Evolutionary conservation across 164 flowering plant genomes (phyloP).

Genomic region (Chimonanthus salicifolius): DNA sequence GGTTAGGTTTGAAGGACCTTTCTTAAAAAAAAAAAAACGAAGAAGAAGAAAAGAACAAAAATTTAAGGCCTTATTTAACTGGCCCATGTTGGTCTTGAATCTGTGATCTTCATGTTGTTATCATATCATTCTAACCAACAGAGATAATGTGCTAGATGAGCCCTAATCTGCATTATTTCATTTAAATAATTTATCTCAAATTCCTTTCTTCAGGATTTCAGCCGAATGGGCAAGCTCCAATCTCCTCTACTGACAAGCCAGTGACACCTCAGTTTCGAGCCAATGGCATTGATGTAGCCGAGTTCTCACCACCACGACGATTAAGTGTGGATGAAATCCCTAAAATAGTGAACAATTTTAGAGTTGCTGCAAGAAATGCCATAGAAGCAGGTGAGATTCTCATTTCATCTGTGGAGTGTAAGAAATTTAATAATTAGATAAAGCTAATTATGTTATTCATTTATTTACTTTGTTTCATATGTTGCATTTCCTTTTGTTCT

Average conservation of each 20-base stretch:
- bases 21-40: too few species aligned
- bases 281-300: conserved; percentile 8
- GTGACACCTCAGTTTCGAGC: conserved; percentile 16
- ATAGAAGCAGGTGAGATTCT: conserved; percentile 26
- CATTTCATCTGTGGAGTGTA: background rate
- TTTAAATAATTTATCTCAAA: background rate
- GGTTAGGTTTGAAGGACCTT: too few species aligned
- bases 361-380: conserved; percentile 33
- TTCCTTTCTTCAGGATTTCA: conserved; percentile 13
- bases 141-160: background rate
- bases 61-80: too few species aligned
- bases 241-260: conserved; percentile 22
- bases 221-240: conserved; percentile 56
- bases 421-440: background rate
- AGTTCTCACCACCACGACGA: conserved; percentile 26
- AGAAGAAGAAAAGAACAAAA: too few species aligned
- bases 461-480: too few species aligned
- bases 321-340: conserved; percentile 34
- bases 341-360: conserved; percentile 27
- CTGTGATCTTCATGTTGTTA: background rate
- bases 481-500: too few species aligned
- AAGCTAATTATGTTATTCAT: background rate
- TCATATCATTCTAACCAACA: background rate
- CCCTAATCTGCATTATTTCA: background rate
- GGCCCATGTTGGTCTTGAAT: background rate